These are phyloP conservation scores for Pythium apleroticum DNA, from an alignment of 352 stramenopile species.

Conservation along the genomic window DNA sequence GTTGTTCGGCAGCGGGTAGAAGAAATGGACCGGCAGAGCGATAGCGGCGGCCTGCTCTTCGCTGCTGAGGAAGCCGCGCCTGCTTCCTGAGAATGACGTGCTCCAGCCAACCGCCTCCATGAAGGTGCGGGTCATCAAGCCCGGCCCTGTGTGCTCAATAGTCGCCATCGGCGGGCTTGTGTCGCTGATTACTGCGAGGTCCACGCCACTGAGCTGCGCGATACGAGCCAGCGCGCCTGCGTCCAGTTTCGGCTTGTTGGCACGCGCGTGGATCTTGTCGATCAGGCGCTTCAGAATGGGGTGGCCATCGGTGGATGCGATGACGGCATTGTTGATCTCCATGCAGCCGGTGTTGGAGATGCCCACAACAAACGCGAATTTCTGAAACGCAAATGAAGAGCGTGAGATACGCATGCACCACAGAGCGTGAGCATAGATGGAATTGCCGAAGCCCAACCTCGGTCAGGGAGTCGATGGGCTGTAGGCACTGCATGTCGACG, in stretches of 20 bases:
- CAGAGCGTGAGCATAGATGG: too few species aligned
- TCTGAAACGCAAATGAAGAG: conserved; percentile 10
- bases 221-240: conserved; percentile 19
- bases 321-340: conserved; percentile 77
- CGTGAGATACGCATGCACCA: too few species aligned
- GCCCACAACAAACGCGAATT: conserved; percentile 51
- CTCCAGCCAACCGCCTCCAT: conserved; percentile 48
- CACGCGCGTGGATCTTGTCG: conserved; percentile 26
- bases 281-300: conserved; percentile 38
- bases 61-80: conserved; percentile 29
- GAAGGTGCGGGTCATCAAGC: conserved; percentile 52
- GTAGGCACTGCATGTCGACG: conserved; percentile 65
- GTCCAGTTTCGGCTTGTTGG: conserved; percentile 24
- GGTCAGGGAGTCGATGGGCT: conserved; percentile 41
- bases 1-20: conserved; percentile 51
- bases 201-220: conserved; percentile 17
- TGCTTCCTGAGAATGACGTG: not conserved
- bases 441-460: too few species aligned
- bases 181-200: conserved; percentile 1
- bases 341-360: conserved; percentile 68
- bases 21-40: conserved; percentile 32
- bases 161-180: conserved; percentile 32
- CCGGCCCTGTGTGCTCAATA: conserved; percentile 51
- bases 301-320: conserved; percentile 35
- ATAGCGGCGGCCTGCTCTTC: conserved; percentile 24